A percentile compares a stretch with the other conserved stretches of the same genome.
Conservation (phyloP, 2,329 filamentous ascomycete species). For the Aspergillus felis region DNA sequence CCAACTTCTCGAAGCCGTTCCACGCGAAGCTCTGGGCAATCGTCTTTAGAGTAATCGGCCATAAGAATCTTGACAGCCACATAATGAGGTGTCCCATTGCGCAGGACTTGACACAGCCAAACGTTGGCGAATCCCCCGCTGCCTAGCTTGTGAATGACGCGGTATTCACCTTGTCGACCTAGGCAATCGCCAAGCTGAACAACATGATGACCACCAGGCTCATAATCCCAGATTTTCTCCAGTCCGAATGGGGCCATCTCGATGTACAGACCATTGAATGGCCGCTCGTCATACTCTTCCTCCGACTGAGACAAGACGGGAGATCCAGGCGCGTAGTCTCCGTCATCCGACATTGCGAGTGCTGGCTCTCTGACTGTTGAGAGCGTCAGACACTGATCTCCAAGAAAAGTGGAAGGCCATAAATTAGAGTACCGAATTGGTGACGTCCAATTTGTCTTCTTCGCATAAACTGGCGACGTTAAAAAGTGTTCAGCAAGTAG, state of each 20-base stretch:
- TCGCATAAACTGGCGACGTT: too few species aligned
- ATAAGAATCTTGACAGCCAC: background rate
- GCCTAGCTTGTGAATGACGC: conserved; percentile 1
- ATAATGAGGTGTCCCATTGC: background rate
- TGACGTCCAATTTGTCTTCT: too few species aligned
- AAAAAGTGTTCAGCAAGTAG: too few species aligned
- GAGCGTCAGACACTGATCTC: too few species aligned
- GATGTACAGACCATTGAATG: background rate
- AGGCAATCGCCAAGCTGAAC: background rate
- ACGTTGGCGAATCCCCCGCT: background rate
- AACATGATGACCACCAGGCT: background rate
- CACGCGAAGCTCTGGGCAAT: background rate
- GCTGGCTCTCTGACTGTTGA: too few species aligned
- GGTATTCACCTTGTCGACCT: background rate
- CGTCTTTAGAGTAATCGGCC: background rate
- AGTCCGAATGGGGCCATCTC: background rate
- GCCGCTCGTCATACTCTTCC: background rate
- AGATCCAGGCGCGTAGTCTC: too few species aligned
- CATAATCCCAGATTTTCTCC: background rate
- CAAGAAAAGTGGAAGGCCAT: too few species aligned
- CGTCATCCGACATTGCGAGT: too few species aligned
- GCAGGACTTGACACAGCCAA: background rate
- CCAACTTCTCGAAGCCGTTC: background rate
- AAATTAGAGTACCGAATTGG: too few species aligned
- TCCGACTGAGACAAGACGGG: too few species aligned